These are phyloP conservation scores for Calonectria crousiana DNA, from an alignment of 2,329 filamentous ascomycete species.

Conservation along the genomic window DNA sequence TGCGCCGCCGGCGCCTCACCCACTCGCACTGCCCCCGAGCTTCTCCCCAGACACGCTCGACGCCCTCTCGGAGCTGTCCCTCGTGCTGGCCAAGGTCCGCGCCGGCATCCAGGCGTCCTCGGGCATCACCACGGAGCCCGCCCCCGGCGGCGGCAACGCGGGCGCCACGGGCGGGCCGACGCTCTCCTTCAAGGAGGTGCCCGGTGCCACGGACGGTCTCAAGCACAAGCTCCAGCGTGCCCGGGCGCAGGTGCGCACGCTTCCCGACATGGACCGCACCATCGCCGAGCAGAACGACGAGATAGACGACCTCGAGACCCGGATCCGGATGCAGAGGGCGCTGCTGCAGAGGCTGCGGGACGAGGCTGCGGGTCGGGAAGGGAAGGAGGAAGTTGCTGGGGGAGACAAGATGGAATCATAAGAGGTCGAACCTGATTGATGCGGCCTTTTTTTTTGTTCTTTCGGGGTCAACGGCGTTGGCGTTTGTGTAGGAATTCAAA, in stretches of 20 bases:
- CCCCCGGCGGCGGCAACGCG: slow-evolving; percentile 49
- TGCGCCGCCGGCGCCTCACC: slow-evolving; percentile 47
- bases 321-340: slow-evolving; percentile 71
- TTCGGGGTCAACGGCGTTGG: slow-evolving; percentile 13
- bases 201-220: slow-evolving; percentile 80
- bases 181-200: slow-evolving; percentile 78
- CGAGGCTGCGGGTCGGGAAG: slow-evolving; percentile 54
- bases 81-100: slow-evolving; percentile 81
- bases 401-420: slow-evolving; percentile 58
- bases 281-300: slow-evolving; percentile 79
- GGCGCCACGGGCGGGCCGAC: slow-evolving; percentile 50
- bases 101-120: slow-evolving; percentile 57
- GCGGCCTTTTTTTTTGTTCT: neutral
- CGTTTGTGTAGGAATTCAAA: neutral
- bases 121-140: slow-evolving; percentile 54
- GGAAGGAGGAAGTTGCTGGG: slow-evolving; percentile 43
- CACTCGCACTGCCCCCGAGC: slow-evolving; percentile 68
- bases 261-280: slow-evolving; percentile 78
- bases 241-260: slow-evolving; percentile 70
- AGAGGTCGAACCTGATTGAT: slow-evolving; percentile 18
- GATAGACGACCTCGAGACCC: slow-evolving; percentile 73
- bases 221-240: slow-evolving; percentile 89
- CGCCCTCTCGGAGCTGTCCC: slow-evolving; percentile 83
- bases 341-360: slow-evolving; percentile 67
- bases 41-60: slow-evolving; percentile 88